Conservation (phyloP, 805 yeast species). For the Candida pseudofarinosa region DNA sequence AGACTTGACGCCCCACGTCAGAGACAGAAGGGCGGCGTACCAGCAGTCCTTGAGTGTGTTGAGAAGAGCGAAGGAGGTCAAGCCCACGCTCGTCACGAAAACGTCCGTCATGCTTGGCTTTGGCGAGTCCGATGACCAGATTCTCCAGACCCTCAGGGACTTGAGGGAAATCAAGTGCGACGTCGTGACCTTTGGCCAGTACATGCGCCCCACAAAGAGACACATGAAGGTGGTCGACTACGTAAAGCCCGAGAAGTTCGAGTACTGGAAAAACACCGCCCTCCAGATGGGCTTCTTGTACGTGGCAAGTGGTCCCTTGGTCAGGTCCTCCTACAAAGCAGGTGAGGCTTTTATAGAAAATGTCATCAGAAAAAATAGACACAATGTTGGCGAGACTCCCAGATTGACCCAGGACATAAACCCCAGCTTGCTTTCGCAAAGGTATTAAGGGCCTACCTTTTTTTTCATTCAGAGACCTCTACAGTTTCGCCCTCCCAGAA, state of each 20-base stretch:
- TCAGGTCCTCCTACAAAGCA: slow-evolving; percentile 94
- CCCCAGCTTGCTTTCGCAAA: slow-evolving; percentile 7
- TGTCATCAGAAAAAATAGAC: slow-evolving; percentile 72
- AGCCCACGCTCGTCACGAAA: slow-evolving; percentile 77
- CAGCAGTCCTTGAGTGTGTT: slow-evolving; percentile 80
- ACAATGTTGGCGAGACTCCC: slow-evolving; percentile 43
- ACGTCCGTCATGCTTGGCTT: slow-evolving; percentile 95
- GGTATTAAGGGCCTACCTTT: too few species aligned
- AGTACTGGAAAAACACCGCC: slow-evolving; percentile 86
- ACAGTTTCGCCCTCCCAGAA: too few species aligned
- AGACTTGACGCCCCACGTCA: slow-evolving; percentile 85
- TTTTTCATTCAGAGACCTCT: too few species aligned
- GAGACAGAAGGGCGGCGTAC: slow-evolving; percentile 96
- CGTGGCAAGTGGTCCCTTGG: slow-evolving; percentile 97
- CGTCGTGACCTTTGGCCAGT: slow-evolving; percentile 97
- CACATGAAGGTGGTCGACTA: slow-evolving; percentile 98
- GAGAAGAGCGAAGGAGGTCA: slow-evolving; percentile 72
- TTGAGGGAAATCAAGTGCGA: slow-evolving; percentile 77
- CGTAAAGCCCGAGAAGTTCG: slow-evolving; percentile 89
- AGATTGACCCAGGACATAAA: slow-evolving; percentile 22
- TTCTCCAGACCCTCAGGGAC: slow-evolving; percentile 69
- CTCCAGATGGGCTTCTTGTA: slow-evolving; percentile 87
- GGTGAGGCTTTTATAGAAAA: slow-evolving; percentile 98
- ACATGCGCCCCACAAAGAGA: slow-evolving; percentile 97
- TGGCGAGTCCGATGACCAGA: slow-evolving; percentile 93